phyloP scores from a whole-genome alignment of 2,329 filamentous ascomycete species.

The Sordariomycetes sp. region DNA sequence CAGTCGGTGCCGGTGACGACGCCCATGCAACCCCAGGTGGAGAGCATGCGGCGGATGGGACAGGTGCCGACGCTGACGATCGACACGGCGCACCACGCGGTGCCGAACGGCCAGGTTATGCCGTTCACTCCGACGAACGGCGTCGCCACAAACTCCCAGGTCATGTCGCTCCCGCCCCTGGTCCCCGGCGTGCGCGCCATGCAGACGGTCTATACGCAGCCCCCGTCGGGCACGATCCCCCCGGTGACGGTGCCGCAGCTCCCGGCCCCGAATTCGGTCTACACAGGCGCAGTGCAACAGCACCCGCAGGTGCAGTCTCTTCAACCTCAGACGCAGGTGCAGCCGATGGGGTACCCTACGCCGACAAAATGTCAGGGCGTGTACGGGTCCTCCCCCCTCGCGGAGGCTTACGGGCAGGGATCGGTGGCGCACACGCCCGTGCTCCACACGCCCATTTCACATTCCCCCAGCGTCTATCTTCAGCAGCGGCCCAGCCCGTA shows the following conservation, averaged over 20 bases:
- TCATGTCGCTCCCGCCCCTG: constrained; percentile 38
- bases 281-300: background rate
- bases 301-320: constrained; percentile 8
- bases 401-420: constrained; percentile 41
- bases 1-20: background rate
- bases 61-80: constrained; percentile 4
- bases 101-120: background rate
- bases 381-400: constrained; percentile 57
- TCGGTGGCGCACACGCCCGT: constrained; percentile 37
- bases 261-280: background rate
- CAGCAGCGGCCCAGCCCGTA: constrained; percentile 87
- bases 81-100: constrained; percentile 1
- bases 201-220: constrained; percentile 57
- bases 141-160: constrained; percentile 4
- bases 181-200: constrained; percentile 55
- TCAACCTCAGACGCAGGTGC: constrained; percentile 5
- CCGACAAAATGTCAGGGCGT: constrained; percentile 10
- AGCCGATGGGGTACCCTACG: background rate
- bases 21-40: background rate
- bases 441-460: constrained; percentile 51
- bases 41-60: background rate
- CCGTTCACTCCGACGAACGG: background rate
- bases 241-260: constrained; percentile 5
- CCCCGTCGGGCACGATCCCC: background rate
- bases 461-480: constrained; percentile 80